Evolutionary conservation across 1,284 basidiomycete genomes (phyloP), one percentile per base, ranked within the genome.

Genomic region (Sutorius eximius): DNA sequence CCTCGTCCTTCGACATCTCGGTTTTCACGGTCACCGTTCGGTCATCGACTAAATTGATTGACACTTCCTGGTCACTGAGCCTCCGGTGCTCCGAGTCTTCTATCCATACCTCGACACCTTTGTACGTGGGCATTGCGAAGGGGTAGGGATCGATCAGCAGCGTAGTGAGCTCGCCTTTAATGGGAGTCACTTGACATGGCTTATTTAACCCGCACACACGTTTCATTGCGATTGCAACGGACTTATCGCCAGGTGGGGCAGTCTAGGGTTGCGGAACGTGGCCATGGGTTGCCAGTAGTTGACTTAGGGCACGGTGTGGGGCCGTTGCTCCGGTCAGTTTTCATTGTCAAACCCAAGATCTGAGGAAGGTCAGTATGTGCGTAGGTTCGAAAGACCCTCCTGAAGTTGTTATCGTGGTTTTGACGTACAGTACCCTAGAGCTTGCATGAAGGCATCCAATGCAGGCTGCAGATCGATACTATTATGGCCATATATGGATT

Each of bases 1-100:
- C 60, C 45, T 61, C 52, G n/a, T 57, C 37, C 18, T 11, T 64
- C 27, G 1, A 15, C 60, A 65, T 41, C 33, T 51, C 36, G 4
- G 30, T 47, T 32, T 49, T 65, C 16, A 12, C 50, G 10, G 48
- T 49, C 5, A 62, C 38, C 3, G 52, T 51, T 40, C 40, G 45
- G 51, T 60, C 60, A 46, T 62, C 58, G 20, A 65, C 34, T 12
- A 65, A 33, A 46, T 51, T 40, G 45, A 62, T 49, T 16, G 48
- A 34, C 5, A 53, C 16, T 3, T 38, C 47, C 12, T 40, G 57
- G 13, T 52, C 27, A 13, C 18, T 12, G 27, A 63, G 16, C 29
- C 40, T 64, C 5, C 30, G 47, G 20, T 46, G 5, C 18, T 47
- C 16, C 6, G 60, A 52, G 30, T 62, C 62, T 33, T 62, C 60